These are phyloP conservation scores for Morella rubra DNA, from an alignment of 306 rosid species.

Conservation along the genomic window DNA sequence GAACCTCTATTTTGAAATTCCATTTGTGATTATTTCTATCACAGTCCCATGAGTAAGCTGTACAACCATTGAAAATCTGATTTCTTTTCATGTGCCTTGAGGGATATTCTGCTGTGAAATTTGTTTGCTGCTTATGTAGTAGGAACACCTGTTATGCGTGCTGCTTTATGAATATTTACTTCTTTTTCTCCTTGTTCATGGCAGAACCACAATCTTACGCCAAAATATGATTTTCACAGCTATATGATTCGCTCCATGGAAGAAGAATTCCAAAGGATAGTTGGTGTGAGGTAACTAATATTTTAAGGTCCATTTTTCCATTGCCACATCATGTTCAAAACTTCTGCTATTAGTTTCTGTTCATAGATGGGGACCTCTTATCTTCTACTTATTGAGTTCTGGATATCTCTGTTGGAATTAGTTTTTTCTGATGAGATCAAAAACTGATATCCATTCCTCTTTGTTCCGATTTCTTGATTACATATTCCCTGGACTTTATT, in stretches of 20 bases:
- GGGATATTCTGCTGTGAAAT: too few relatives aligned
- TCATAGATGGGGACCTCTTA: conserved; percentile 9
- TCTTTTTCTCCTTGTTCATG: conserved; percentile 35
- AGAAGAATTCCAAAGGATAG: conserved; percentile 95
- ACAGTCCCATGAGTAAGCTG: background rate
- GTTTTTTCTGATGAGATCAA: background rate
- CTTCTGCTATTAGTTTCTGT: conserved; percentile 12
- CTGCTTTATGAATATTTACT: conserved; percentile 21
- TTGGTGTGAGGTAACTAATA: conserved; percentile 85
- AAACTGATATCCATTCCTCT: background rate
- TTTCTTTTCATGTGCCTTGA: background rate
- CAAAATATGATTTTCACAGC: conserved; percentile 89
- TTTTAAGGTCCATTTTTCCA: conserved; percentile 12
- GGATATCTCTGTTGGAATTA: background rate
- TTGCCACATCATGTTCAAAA: conserved; percentile 25
- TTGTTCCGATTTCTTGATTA: background rate
- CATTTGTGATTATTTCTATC: background rate
- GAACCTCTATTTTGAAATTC: background rate
- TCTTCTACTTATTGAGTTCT: background rate
- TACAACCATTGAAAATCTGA: background rate
- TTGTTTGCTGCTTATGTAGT: background rate
- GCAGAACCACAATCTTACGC: conserved; percentile 85
- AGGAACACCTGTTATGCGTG: background rate
- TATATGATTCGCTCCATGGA: conserved; percentile 98
- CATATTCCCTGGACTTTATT: background rate